Evolutionary conservation across 306 rosid genomes (phyloP), one percentile per base, ranked within the genome.

Genomic region (Fragaria vesca): DNA sequence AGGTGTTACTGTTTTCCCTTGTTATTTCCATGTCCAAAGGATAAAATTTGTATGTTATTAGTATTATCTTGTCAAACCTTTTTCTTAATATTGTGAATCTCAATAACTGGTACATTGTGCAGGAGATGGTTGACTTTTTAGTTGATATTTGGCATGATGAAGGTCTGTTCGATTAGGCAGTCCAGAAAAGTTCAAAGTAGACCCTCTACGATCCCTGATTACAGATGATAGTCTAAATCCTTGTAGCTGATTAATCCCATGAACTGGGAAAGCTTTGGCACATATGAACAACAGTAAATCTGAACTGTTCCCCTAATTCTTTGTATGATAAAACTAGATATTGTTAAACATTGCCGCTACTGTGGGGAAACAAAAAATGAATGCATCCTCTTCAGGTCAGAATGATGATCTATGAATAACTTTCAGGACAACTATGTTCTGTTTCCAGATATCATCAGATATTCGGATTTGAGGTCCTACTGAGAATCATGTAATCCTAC

Each of bases 51-150:
- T 54, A 38, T 16, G 48, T 12, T 47, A 2, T 54, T 54, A 5
- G 28, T 30, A 48, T 12, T 51, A 63, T 26, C 46, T 30, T 40
- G 58, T 46, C 24, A 8, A 17, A 21, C 20, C 12, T 34, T 32
- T 47, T 34, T 66, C n/a, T 26, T 46, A 24, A 40, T 55, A 66
- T 4, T 65, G 62, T 71, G 55, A 80, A 55, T 73, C 79, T 30
- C 43, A 78, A 73, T 81, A 30, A 65, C 48, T 55, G 80, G 76
- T 82, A 63, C 55, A 34, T 74, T 12, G 42, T 83, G 90, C 96
- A 95, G 99, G 99, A 95, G 79, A 95, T 93, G 99, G 99, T 95
- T 81, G 99, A 95, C 83, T 95, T 91, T 82, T 83, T 93, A 80
- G 99, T 91, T 75, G 97, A 95, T 85, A 89, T 93, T 80, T 95